Percentiles rank a stretch among this genome's conserved stretches.
Evolutionary conservation across 164 flowering plant species (phyloP).

Genomic region (Vitis amurensis): DNA sequence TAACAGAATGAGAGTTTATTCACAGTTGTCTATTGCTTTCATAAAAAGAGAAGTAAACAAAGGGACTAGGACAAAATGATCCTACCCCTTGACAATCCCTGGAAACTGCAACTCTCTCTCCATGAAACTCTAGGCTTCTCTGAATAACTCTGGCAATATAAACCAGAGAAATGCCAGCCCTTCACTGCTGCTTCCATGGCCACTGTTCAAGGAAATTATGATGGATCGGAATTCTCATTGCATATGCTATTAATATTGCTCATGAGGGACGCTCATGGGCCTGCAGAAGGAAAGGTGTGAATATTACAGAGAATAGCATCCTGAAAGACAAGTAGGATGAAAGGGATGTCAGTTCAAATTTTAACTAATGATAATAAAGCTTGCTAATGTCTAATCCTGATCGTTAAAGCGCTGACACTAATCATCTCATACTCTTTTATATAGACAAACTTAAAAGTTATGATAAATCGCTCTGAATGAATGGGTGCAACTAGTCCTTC

Average conservation of each 20-base stretch:
- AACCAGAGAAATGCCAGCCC: slow-evolving; percentile 3
- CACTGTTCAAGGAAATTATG: neutral
- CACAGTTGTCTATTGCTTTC: too few species aligned
- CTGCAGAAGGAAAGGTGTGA: slow-evolving; percentile 10
- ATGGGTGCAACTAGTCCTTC: neutral
- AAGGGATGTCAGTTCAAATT: slow-evolving; percentile 1
- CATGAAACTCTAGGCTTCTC: slow-evolving; percentile 3
- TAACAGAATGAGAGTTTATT: neutral
- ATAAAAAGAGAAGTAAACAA: too few species aligned
- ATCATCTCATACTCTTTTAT: too few species aligned
- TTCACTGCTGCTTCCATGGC: slow-evolving; percentile 1
- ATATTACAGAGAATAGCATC: slow-evolving; percentile 28
- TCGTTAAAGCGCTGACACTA: too few species aligned
- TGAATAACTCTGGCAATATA: neutral
- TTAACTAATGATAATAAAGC: too few species aligned
- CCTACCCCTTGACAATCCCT: slow-evolving; percentile 4
- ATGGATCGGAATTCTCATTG: neutral
- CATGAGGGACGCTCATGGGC: neutral
- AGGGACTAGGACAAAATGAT: neutral
- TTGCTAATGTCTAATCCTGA: too few species aligned
- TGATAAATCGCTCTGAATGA: neutral
- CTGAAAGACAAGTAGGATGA: slow-evolving; percentile 11
- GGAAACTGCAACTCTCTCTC: slow-evolving; percentile 4
- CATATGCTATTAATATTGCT: slow-evolving; percentile 13
- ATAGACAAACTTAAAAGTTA: too few species aligned